A percentile compares a stretch with the other conserved stretches of the same genome.
Evolutionary conservation across 805 yeast genomes (phyloP).

Genomic region (Candida sphagnicola): DNA sequence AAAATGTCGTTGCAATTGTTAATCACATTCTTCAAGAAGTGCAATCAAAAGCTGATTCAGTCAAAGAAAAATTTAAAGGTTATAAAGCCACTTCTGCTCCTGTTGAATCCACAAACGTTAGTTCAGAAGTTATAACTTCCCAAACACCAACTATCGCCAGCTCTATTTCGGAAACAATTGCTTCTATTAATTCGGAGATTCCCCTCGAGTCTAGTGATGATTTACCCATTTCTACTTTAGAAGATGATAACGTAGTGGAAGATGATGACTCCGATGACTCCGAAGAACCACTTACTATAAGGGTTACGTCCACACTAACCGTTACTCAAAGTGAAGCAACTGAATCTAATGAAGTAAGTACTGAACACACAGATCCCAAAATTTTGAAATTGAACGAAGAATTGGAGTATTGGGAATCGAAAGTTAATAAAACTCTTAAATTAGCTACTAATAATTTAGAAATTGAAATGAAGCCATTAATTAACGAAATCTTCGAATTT

Average conservation of each 20-base stretch:
- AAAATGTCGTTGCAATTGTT: constrained; percentile 15
- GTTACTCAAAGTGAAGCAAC: constrained; percentile 9
- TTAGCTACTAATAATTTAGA: constrained; percentile 31
- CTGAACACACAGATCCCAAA: constrained; percentile 2
- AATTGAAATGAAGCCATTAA: constrained; percentile 25
- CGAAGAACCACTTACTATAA: constrained; percentile 18
- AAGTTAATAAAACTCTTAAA: constrained; percentile 29
- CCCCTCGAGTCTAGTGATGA: constrained; percentile 5
- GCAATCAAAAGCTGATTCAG: constrained; percentile 5
- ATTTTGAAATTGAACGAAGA: constrained; percentile 23
- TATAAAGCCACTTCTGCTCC: background rate
- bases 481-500: constrained; percentile 19
- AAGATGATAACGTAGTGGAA: constrained; percentile 3
- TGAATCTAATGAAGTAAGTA: constrained; percentile 2
- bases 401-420: constrained; percentile 27
- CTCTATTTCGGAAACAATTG: background rate
- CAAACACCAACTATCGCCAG: too few relatives aligned
- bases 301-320: constrained; percentile 22
- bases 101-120: background rate
- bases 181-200: background rate
- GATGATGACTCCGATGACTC: constrained; percentile 9
- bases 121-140: too few relatives aligned
- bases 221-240: constrained; percentile 5
- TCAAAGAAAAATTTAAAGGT: constrained; percentile 1
- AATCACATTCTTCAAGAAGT: constrained; percentile 19